Base-by-base conservation (phyloP, 257 asterid species). In the Solanum sejunctum region DNA sequence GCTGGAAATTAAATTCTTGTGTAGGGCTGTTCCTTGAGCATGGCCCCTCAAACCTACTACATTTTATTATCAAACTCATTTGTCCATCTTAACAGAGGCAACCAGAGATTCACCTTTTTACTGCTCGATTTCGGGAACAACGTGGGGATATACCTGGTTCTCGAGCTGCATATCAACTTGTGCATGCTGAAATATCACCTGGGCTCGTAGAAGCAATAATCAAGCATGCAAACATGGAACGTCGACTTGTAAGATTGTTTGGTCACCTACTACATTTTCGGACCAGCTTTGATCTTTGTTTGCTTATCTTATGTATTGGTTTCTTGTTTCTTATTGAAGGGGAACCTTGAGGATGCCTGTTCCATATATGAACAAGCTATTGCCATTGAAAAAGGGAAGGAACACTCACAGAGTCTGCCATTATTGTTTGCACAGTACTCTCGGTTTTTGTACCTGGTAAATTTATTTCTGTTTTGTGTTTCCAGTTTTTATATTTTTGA, bases 171-270 rank as follows among this genome's bases (percentile, higher is more conserved):
- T 97, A 94, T 91, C 98, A 94, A 87, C 96, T 91, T 83, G 98
- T 97, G 85, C 99, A 97, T 84, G 84, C 95, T 82, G 99, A 94
- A 88, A 94, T 95, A 87, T 91, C 99, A 61, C 99, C 98, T 28
- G 99, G 99, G 69, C 99, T 95, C 86, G 88, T 95, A 55, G 99
- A 94, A 91, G 99, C 99, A 4, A 93, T 93, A 58, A 90, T 94
- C 58, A 97, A 93, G 93, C 99, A 97, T 87, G 97, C 99, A 32
- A 97, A 97, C 93, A 97, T 97, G 99, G 99, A 97, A 83, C 87
- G 87, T 81, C 92, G 99, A 86, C 94, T 89, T 75, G 99, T 97
- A 92, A 92, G 94, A 70, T 84, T 85, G 83, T 67, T 43, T 47
- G 60, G 47, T 57, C 21, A 66, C 81, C n/a, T 54, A 26, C 70